phyloP scores from a whole-genome alignment of 1,139 yeast genomes.

The Fermentozyma sake region DNA sequence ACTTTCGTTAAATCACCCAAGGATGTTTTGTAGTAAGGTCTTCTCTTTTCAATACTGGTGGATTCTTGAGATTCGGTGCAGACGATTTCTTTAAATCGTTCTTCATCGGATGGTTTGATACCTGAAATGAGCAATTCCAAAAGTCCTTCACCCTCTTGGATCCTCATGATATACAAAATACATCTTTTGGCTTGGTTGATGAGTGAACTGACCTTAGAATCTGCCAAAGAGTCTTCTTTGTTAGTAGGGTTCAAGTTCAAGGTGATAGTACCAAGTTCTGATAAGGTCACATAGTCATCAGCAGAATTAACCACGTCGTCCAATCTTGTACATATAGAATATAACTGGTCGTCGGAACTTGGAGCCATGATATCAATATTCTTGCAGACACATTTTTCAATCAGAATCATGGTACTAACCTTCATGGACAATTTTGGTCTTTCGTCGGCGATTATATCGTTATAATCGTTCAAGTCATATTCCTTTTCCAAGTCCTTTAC shows the following conservation, averaged over 20 bases:
- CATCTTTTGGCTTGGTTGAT: constrained; percentile 81
- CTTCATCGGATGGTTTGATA: constrained; percentile 65
- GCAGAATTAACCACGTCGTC: constrained; percentile 33
- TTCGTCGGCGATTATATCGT: constrained; percentile 64
- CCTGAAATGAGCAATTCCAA: constrained; percentile 72
- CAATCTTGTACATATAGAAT: constrained; percentile 35
- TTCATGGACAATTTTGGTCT: constrained; percentile 63
- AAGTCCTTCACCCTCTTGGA: constrained; percentile 71
- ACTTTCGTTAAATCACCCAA: constrained; percentile 53
- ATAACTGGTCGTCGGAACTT: constrained; percentile 51
- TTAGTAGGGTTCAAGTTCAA: constrained; percentile 49
- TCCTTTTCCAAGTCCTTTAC: constrained; percentile 56
- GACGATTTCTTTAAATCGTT: constrained; percentile 52
- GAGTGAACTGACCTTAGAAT: constrained; percentile 48
- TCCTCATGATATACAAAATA: constrained; percentile 71
- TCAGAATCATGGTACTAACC: constrained; percentile 58
- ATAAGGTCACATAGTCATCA: constrained; percentile 36
- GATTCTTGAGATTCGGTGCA: constrained; percentile 34
- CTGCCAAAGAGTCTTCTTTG: constrained; percentile 39
- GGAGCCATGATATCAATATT: constrained; percentile 51
- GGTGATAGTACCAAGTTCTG: constrained; percentile 39
- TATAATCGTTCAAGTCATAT: constrained; percentile 62
- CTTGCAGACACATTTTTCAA: constrained; percentile 55
- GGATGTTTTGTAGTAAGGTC: constrained; percentile 37
- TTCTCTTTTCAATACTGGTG: constrained; percentile 19